A percentile compares a stretch with the other conserved stretches of the same genome.
Conservation (phyloP, 1,284 basidiomycete genomes). For the Marasmius tenuissimus region DNA sequence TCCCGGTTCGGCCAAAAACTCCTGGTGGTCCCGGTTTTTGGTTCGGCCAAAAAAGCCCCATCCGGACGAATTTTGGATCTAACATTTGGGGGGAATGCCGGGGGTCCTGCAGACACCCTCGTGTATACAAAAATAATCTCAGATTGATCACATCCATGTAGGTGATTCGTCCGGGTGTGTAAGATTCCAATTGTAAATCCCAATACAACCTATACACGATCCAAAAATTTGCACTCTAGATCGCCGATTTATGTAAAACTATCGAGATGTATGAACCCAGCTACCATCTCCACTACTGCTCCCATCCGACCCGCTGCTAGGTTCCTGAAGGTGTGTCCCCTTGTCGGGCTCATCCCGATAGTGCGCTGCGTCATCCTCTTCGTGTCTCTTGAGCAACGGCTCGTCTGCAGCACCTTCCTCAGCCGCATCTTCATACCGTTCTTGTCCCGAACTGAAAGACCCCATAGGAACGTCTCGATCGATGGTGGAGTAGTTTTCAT, state of each 20-base stretch:
- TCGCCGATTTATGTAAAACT: background rate
- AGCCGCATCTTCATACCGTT: constrained; percentile 78
- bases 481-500: constrained; percentile 60
- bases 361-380: background rate
- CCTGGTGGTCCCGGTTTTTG: too few species aligned
- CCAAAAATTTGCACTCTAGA: background rate
- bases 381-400: constrained; percentile 3
- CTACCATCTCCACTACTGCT: constrained; percentile 57
- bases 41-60: too few species aligned
- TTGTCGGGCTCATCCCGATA: constrained; percentile 7
- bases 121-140: too few species aligned
- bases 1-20: too few species aligned
- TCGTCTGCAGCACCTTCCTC: constrained; percentile 37
- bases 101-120: too few species aligned
- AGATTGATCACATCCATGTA: too few species aligned
- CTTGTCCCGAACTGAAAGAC: constrained; percentile 58
- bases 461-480: constrained; percentile 78
- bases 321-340: background rate
- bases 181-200: background rate
- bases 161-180: too few species aligned
- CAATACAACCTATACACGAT: background rate
- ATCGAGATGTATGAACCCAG: constrained; percentile 70
- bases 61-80: too few species aligned
- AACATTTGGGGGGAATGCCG: too few species aligned
- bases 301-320: constrained; percentile 19